phyloP scores from a whole-genome alignment of 179 eudicot species.

The Pouteria campechiana region DNA sequence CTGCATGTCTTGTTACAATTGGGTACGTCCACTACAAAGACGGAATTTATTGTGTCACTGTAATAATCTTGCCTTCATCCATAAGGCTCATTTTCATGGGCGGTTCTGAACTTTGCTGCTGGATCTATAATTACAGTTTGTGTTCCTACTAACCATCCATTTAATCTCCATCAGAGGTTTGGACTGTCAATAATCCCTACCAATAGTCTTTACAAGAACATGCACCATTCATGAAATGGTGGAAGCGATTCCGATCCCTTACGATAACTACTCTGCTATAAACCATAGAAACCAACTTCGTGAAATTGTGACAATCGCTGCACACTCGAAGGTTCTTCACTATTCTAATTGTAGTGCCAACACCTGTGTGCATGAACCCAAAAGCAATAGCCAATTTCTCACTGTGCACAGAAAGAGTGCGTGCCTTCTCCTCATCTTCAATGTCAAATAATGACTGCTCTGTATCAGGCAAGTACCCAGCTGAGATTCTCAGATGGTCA shows the following conservation, averaged over 20 bases:
- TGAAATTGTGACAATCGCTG: slow-evolving; percentile 13
- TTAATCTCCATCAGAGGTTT: too few species aligned
- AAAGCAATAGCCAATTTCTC: slow-evolving; percentile 18
- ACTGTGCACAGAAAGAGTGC: slow-evolving; percentile 9
- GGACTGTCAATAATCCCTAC: too few species aligned
- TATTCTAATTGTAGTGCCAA: slow-evolving; percentile 9
- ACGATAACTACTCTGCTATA: slow-evolving; percentile 19
- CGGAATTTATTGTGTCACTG: too few species aligned
- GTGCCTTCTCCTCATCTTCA: slow-evolving; percentile 16
- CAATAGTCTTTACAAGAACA: slow-evolving; percentile 27
- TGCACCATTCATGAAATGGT: slow-evolving; percentile 21
- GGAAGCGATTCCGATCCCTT: slow-evolving; percentile 24
- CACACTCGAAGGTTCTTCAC: slow-evolving; percentile 16
- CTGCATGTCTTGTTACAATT: too few species aligned
- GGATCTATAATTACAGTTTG: too few species aligned
- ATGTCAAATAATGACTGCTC: slow-evolving; percentile 6
- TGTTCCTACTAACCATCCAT: too few species aligned
- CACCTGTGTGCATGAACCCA: slow-evolving; percentile 6
- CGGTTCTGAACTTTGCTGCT: too few species aligned
- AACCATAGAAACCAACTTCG: slow-evolving; percentile 19
- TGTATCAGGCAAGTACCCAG: slow-evolving; percentile 9
- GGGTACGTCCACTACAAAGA: too few species aligned
- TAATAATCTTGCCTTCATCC: too few species aligned
- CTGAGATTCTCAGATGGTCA: slow-evolving; percentile 1
- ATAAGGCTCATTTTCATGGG: too few species aligned